phyloP scores from a whole-genome alignment of 1,139 yeast genomes.

The Casaregolazyma suthepensis region DNA sequence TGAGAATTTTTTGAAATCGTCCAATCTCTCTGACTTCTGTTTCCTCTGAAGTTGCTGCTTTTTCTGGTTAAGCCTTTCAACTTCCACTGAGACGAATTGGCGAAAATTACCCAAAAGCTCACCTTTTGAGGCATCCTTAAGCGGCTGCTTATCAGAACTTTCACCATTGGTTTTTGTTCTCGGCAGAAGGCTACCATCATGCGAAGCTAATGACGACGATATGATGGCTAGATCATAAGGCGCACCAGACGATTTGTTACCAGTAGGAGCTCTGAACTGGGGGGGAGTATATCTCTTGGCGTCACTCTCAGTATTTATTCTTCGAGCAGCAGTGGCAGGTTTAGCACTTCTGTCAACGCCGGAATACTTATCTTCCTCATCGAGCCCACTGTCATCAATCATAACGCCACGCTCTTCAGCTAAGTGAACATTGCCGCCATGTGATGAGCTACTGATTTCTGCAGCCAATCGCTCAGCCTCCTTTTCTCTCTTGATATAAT shows the following conservation, averaged over 20 bases:
- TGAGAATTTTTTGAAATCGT: conserved; percentile 76
- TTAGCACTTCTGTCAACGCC: conserved; percentile 55
- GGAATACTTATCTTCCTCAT: conserved; percentile 94
- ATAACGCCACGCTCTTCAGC: conserved; percentile 84
- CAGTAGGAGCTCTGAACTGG: conserved; percentile 48
- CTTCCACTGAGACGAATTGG: conserved; percentile 33
- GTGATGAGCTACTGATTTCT: conserved; percentile 67
- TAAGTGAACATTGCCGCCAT: conserved; percentile 66
- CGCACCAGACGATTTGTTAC: conserved; percentile 17
- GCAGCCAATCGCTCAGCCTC: conserved; percentile 75
- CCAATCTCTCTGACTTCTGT: conserved; percentile 47
- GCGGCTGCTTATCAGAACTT: background rate
- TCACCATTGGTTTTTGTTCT: background rate
- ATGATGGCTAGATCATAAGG: conserved; percentile 68
- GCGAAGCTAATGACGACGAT: conserved; percentile 33
- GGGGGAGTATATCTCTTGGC: conserved; percentile 54
- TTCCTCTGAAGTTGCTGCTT: conserved; percentile 28
- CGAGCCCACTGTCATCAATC: conserved; percentile 79
- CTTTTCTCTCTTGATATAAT: conserved; percentile 55
- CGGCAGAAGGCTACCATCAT: conserved; percentile 9
- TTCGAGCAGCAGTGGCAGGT: conserved; percentile 9
- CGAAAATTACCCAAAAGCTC: conserved; percentile 32
- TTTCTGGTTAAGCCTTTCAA: conserved; percentile 28
- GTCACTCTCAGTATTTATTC: background rate
- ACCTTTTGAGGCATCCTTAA: conserved; percentile 24